Evolutionary conservation across 192 early-diverging fungal species (phyloP).

Genomic region (Linnemannia zychae): DNA sequence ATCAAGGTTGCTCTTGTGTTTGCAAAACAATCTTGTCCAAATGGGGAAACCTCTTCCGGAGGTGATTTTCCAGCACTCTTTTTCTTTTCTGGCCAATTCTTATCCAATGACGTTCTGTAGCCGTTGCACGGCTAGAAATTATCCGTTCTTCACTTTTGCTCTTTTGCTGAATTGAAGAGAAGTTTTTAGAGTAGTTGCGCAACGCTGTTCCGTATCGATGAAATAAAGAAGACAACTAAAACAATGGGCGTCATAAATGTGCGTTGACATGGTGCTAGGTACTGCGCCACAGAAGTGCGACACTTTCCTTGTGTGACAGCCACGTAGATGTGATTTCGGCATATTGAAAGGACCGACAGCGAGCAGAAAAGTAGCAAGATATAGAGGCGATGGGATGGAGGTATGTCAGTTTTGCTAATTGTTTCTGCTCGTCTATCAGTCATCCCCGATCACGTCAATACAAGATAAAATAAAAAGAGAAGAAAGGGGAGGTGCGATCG

Average conservation of each 20-base stretch:
- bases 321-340: background rate
- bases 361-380: background rate
- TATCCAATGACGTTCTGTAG: background rate
- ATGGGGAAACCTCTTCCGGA: constrained; percentile 4
- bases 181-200: too few relatives aligned
- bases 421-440: background rate
- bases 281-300: background rate
- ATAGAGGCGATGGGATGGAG: background rate
- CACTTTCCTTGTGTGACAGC: background rate
- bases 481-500: background rate
- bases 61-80: background rate
- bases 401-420: background rate
- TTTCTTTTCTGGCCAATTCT: background rate
- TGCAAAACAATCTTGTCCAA: background rate
- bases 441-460: background rate
- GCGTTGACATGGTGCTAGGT: background rate
- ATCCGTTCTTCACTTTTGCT: too few relatives aligned
- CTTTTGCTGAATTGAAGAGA: too few relatives aligned
- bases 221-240: background rate
- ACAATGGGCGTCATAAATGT: background rate
- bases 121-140: too few relatives aligned
- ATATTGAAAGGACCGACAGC: background rate
- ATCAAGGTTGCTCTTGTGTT: background rate
- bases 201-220: too few relatives aligned
- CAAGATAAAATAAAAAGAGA: background rate